phyloP scores from a whole-genome alignment of 805 yeast genomes.

The Teunomyces barrocoloradensis region DNA sequence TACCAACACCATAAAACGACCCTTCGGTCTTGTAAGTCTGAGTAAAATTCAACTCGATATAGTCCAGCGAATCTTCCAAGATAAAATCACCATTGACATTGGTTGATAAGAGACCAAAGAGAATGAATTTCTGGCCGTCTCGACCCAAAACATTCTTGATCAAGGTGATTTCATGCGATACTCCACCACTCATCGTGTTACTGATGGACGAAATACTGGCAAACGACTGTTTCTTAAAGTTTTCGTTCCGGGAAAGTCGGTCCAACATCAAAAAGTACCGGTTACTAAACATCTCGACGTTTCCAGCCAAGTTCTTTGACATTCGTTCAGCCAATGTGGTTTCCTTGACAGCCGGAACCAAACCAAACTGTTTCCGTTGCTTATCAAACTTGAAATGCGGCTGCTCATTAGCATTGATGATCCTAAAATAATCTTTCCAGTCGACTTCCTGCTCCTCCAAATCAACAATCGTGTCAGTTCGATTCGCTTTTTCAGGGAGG shows the following conservation, averaged over 20 bases:
- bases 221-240: slow-evolving; percentile 56
- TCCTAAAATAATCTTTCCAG: slow-evolving; percentile 72
- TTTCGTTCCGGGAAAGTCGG: slow-evolving; percentile 70
- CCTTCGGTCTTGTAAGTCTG: slow-evolving; percentile 63
- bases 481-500: slow-evolving; percentile 10
- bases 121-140: slow-evolving; percentile 67
- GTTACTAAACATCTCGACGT: slow-evolving; percentile 44
- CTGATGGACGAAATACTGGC: slow-evolving; percentile 44
- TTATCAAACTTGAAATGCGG: slow-evolving; percentile 64
- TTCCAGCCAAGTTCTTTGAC: slow-evolving; percentile 16
- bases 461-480: slow-evolving; percentile 21
- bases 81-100: slow-evolving; percentile 67
- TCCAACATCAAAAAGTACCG: slow-evolving; percentile 67
- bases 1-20: slow-evolving; percentile 70
- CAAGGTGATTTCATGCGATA: slow-evolving; percentile 50
- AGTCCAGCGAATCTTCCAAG: slow-evolving; percentile 79
- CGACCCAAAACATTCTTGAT: slow-evolving; percentile 86
- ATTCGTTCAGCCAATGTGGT: slow-evolving; percentile 5
- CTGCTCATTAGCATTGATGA: slow-evolving; percentile 63
- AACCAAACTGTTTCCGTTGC: slow-evolving; percentile 58
- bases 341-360: slow-evolving; percentile 14
- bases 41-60: slow-evolving; percentile 62
- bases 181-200: slow-evolving; percentile 9
- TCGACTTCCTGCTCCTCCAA: slow-evolving; percentile 35
- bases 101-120: slow-evolving; percentile 72